Evolutionary conservation across 2,329 filamentous ascomycete species (phyloP).

Genomic region (Colletotrichum cuscutae): DNA sequence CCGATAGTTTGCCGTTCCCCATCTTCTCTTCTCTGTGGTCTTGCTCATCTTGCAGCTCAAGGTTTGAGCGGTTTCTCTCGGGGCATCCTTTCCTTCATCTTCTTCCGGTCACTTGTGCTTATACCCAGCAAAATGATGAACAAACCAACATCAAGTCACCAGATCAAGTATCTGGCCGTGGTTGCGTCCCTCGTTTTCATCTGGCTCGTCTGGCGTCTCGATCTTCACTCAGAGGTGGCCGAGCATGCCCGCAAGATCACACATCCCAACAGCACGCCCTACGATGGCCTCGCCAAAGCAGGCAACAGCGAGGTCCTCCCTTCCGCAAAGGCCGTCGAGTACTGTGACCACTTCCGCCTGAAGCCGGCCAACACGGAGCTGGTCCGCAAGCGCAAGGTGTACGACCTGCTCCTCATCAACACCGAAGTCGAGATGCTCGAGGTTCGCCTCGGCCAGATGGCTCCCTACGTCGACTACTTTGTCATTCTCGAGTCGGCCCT

Average conservation of each 20-base stretch:
- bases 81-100: not conserved
- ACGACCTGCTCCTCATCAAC: constrained; percentile 72
- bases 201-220: constrained; percentile 25
- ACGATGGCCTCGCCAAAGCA: not conserved
- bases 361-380: constrained; percentile 42
- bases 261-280: not conserved
- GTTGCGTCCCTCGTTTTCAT: constrained; percentile 26
- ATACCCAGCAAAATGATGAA: not conserved
- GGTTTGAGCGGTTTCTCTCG: not conserved
- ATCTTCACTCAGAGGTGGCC: constrained; percentile 4
- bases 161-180: constrained; percentile 26
- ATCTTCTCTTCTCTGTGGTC: not conserved
- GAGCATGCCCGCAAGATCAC: constrained; percentile 20
- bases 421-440: constrained; percentile 74
- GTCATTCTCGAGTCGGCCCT: constrained; percentile 68
- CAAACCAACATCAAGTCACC: not conserved
- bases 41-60: not conserved
- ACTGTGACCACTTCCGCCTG: constrained; percentile 52
- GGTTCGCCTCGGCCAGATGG: constrained; percentile 68
- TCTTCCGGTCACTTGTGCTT: not conserved
- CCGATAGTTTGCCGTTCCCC: not conserved
- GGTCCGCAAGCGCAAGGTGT: constrained; percentile 58
- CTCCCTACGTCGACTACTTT: constrained; percentile 71
- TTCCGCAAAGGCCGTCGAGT: constrained; percentile 31
- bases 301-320: constrained; percentile 19